Conservation (phyloP, 1,284 basidiomycete species). For the Cystobasidiaceae sp. region DNA sequence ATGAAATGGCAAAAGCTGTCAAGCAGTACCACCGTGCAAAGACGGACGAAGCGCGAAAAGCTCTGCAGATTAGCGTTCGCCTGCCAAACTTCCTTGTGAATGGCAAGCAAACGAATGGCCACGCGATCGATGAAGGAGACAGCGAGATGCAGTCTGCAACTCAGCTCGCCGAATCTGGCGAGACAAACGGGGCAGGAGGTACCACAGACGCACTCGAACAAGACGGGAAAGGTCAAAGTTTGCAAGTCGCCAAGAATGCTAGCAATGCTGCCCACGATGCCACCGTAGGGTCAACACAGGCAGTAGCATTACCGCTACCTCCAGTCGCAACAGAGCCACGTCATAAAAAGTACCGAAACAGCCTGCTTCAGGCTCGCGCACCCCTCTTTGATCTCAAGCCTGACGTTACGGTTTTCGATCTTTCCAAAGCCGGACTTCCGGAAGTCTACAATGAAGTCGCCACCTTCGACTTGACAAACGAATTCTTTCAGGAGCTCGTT, state of each 20-base stretch:
- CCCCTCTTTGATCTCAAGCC: conserved; percentile 39
- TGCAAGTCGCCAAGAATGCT: neutral
- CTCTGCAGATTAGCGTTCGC: conserved; percentile 53
- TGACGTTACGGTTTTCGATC: conserved; percentile 30
- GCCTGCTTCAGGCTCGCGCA: conserved; percentile 33
- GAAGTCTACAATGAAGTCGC: conserved; percentile 17
- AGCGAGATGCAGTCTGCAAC: too few species aligned
- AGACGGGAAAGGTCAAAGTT: too few species aligned
- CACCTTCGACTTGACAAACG: conserved; percentile 20
- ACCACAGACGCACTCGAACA: too few species aligned
- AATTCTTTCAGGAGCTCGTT: conserved; percentile 52
- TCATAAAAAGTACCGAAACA: conserved; percentile 14
- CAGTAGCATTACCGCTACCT: neutral
- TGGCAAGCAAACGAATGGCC: conserved; percentile 7
- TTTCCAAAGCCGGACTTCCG: conserved; percentile 23
- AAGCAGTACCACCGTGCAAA: conserved; percentile 79
- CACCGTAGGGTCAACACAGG: too few species aligned
- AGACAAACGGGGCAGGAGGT: too few species aligned
- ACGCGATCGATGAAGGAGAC: too few species aligned
- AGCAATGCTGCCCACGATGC: too few species aligned
- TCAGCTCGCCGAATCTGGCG: too few species aligned
- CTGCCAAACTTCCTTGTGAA: conserved; percentile 26
- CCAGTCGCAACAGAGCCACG: neutral
- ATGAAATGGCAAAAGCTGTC: conserved; percentile 74
- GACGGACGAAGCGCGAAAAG: conserved; percentile 58